phyloP scores from a whole-genome alignment of 768 basidiomycete genomes.

The Mycena rosella region DNA sequence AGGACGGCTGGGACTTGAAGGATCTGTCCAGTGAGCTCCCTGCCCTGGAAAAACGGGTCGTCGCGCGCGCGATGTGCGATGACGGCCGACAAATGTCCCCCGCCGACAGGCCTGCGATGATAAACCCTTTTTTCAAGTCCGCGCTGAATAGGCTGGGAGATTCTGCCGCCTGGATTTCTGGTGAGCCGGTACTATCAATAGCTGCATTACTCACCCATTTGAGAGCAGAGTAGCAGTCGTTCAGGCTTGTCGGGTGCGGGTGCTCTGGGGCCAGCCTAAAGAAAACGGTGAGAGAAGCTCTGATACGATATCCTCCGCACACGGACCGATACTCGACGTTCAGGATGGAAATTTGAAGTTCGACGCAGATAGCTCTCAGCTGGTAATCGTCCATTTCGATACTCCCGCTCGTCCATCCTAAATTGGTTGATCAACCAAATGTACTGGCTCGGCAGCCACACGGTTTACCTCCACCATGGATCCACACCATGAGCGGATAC shows the following conservation, averaged over 20 bases:
- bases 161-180: conserved; percentile 31
- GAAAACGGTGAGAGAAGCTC: background rate
- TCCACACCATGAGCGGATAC: conserved; percentile 33
- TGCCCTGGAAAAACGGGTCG: conserved; percentile 32
- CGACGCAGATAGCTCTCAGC: conserved; percentile 27
- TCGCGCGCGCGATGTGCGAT: conserved; percentile 29
- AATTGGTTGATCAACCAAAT: no score
- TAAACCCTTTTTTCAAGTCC: conserved; percentile 33
- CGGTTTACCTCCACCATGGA: conserved; percentile 33
- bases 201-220: no score
- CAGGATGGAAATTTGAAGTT: conserved; percentile 28
- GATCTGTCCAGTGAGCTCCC: conserved; percentile 21
- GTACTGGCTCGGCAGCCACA: background rate
- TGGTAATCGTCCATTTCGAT: conserved; percentile 30
- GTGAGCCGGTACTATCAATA: no score
- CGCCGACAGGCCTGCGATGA: conserved; percentile 28
- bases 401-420: conserved; percentile 24
- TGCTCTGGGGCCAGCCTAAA: conserved; percentile 28
- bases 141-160: conserved; percentile 8
- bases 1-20: conserved; percentile 29
- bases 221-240: conserved; percentile 28
- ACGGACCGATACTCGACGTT: conserved; percentile 35
- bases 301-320: no score
- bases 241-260: conserved; percentile 21
- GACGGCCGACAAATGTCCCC: conserved; percentile 30